phyloP scores from a whole-genome alignment of 495 filamentous ascomycete genomes.

The Articulospora tetracladia region DNA sequence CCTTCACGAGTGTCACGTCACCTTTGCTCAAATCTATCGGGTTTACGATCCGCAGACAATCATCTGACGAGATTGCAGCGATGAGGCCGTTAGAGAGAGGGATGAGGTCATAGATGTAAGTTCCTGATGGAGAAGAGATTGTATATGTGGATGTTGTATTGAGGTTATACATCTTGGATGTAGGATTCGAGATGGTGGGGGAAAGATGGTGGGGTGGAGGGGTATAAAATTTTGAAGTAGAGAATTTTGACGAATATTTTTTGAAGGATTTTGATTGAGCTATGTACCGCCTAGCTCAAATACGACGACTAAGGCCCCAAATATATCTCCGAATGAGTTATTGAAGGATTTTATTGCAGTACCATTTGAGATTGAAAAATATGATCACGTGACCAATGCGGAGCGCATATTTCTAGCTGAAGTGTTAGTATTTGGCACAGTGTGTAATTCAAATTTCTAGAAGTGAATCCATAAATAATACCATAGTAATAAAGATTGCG shows the following conservation, averaged over 20 bases:
- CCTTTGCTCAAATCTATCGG: constrained; percentile 35
- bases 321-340: too few relatives aligned
- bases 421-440: too few relatives aligned
- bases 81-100: constrained; percentile 36
- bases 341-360: too few relatives aligned
- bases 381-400: too few relatives aligned
- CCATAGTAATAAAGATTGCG: too few relatives aligned
- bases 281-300: too few relatives aligned
- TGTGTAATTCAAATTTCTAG: too few relatives aligned
- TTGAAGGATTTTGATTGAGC: too few relatives aligned
- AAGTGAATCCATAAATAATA: too few relatives aligned
- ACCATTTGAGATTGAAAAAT: too few relatives aligned
- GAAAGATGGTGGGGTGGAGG: neutral
- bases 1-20: constrained; percentile 36
- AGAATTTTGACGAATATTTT: neutral
- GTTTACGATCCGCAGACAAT: constrained; percentile 53
- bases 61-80: constrained; percentile 47
- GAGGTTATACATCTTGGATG: constrained; percentile 42
- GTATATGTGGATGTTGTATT: constrained; percentile 36
- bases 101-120: constrained; percentile 50
- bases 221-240: neutral
- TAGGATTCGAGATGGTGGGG: neutral
- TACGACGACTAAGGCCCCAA: too few relatives aligned
- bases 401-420: too few relatives aligned
- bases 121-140: constrained; percentile 35